These are phyloP conservation scores for Lunasporangiospora selenospora DNA, from an alignment of 192 early-diverging fungal species.

Conservation along the genomic window DNA sequence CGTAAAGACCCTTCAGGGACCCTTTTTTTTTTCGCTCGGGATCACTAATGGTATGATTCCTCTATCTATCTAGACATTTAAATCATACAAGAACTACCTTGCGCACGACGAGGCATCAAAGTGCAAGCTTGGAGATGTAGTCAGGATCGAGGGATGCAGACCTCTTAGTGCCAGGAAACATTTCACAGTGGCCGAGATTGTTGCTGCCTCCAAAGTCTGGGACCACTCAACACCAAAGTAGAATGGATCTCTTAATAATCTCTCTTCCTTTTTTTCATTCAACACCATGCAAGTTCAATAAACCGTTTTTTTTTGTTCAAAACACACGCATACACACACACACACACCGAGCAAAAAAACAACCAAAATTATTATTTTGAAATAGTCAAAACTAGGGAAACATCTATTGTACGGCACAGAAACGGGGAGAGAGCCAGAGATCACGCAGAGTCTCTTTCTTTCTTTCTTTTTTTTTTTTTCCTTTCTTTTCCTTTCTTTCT, in stretches of 20 bases:
- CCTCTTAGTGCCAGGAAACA: conserved; percentile 89
- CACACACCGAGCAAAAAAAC: too few relatives aligned
- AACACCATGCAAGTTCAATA: too few relatives aligned
- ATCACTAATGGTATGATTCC: background rate
- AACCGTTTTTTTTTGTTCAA: too few relatives aligned
- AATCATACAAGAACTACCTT: conserved; percentile 85
- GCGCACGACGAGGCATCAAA: conserved; percentile 85
- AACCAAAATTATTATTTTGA: too few relatives aligned
- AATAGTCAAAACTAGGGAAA: too few relatives aligned
- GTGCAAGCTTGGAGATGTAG: conserved; percentile 89
- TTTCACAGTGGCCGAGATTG: conserved; percentile 88
- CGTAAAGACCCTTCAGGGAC: too few relatives aligned
- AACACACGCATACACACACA: too few relatives aligned
- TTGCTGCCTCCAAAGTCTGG: conserved; percentile 50
- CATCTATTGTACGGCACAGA: background rate
- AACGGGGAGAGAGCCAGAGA: too few relatives aligned
- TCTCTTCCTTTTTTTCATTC: too few relatives aligned
- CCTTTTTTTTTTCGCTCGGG: background rate
- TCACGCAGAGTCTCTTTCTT: background rate
- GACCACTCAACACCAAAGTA: conserved; percentile 17
- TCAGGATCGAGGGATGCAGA: conserved; percentile 89
- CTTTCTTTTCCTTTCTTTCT: background rate
- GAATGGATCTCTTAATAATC: too few relatives aligned
- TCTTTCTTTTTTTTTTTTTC: background rate
- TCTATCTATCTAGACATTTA: conserved; percentile 73